A percentile compares a stretch with the other conserved stretches of the same genome.
These are phyloP conservation scores for Gonium pectorale DNA, from an alignment of 139 green algal species.

Conservation along the genomic window DNA sequence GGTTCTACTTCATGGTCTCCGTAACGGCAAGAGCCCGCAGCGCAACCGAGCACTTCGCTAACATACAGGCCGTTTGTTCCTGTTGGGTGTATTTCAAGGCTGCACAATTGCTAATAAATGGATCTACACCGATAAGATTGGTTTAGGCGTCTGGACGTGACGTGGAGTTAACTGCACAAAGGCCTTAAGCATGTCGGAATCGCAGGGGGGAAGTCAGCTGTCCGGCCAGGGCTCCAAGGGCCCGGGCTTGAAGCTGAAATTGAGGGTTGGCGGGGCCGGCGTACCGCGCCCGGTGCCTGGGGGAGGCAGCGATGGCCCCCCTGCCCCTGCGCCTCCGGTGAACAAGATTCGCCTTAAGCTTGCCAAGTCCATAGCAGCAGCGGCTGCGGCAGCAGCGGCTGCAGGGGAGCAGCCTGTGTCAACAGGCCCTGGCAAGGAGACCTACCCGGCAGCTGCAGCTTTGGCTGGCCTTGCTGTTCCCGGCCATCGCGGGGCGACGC, in stretches of 20 bases:
- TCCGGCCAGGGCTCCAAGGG: constrained; percentile 7
- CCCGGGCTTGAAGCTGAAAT: constrained; percentile 20
- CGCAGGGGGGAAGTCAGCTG: constrained; percentile 24
- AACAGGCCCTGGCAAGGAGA: not conserved
- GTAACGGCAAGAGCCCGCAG: too few species aligned
- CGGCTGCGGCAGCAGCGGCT: not conserved
- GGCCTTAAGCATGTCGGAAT: constrained; percentile 49
- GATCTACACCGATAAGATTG: too few species aligned
- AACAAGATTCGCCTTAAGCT: constrained; percentile 41
- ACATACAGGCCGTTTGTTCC: too few species aligned
- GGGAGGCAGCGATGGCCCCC: not conserved
- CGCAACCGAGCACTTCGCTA: too few species aligned
- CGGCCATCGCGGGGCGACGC: too few species aligned
- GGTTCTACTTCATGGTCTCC: too few species aligned
- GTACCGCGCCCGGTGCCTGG: not conserved
- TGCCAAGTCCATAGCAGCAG: constrained; percentile 27
- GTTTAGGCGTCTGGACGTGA: too few species aligned
- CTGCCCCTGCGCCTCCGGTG: not conserved
- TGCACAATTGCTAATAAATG: too few species aligned
- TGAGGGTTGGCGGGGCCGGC: not conserved
- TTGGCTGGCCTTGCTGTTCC: too few species aligned
- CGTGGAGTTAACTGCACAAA: too few species aligned
- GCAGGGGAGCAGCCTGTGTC: not conserved
- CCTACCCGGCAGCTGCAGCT: too few species aligned
- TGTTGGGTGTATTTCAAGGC: too few species aligned